Evolutionary conservation across 2,329 filamentous ascomycete genomes (phyloP), one percentile per base, ranked within the genome.

Genomic region (Stenocarpella maydis): DNA sequence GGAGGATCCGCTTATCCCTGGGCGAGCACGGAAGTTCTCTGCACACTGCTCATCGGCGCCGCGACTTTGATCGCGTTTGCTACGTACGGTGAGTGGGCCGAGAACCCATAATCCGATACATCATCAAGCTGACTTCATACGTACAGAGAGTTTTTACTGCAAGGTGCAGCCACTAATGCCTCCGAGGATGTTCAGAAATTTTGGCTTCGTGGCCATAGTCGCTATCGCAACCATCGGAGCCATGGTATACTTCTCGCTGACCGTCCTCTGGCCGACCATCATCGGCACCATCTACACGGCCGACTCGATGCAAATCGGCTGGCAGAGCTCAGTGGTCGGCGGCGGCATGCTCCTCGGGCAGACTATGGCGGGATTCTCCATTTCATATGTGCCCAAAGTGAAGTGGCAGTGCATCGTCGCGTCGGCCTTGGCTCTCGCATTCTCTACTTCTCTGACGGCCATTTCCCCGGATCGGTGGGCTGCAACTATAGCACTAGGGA

Each of bases 221-320:
- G 71, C 76, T 43, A 76, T 79, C 53, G 82, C 80, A 1, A 77
- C 78, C 6, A 77, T 83, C 58, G 80, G 78, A n/a, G 80, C 80
- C 39, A 82, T 83, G 78, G 75, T 84, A 9, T 85, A 82, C 74
- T 85, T 82, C 74, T 78, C 77, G 15, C 74, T 85, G 68, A 82
- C 78, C 9, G 77, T 83, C 15, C 77, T 85, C 15, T 83, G 82
- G 80, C 83, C 83, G 2, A 79, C 79, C 12, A 79, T 81, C n/a
- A 79, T 84, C 67, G 68, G 71, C n/a, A 73, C 75, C 19, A 73
- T 84, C n/a, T 85, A 81, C 75, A 80, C 78, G 4, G 78, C 74
- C 12, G 76, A 81, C 71, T 72, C 74, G 8, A 77, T 80, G 47
- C 68, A 79, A 53, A 79, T 82, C 68, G 82, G 81, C 63, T 81